Base-by-base conservation (phyloP, 129 eudicot genomes). In the Scalesia atractyloides region DNA sequence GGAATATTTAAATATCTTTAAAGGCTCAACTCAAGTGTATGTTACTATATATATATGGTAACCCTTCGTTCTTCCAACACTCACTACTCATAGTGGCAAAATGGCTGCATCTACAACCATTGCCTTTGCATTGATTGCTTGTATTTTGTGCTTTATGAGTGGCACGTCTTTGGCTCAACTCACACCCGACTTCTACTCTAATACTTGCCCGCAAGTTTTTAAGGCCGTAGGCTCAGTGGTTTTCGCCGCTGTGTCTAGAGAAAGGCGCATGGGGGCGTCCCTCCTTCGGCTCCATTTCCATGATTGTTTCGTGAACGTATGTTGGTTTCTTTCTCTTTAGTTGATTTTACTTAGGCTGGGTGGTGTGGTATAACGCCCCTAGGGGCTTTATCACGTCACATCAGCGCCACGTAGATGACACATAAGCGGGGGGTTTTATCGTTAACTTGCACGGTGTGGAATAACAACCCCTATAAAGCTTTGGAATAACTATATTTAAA, bases 251-350 rank as follows among this genome's bases (percentile, higher is more conserved):
- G 86, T 87, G 26, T 57, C 83, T 2, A 61, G 66, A 37, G 92
- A 87, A 68, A 74, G 68, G 5, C 88, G 92, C 41, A 87, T 87
- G 85, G 93, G 93, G 7, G 87, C 93, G 4, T 87, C 89, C 47
- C 81, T 86, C 36, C 84, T 86, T 69, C 90, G 90, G 16, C 83
- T 86, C 30, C 81, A 73, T 34, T 80, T 82, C 59, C 93, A 84
- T 52, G 93, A 87, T 36, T 84, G 87, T 69, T 87, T 84, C 26
- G 89, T 87, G 74, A 80, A 83, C 58, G 91, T 86, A 74, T 54
- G 71, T 64, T 2, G 7, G 30, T 26, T 26, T 48, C 34, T 9
- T 47, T 67, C 47, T 39, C 11, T 43, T 53, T 64, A 73, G 24
- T 26, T 8, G 7, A 68, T 10, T 67, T 61, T 13, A 11, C 1